Evolutionary conservation across 2,329 filamentous ascomycete genomes (phyloP).

Genomic region (Alternaria atra): DNA sequence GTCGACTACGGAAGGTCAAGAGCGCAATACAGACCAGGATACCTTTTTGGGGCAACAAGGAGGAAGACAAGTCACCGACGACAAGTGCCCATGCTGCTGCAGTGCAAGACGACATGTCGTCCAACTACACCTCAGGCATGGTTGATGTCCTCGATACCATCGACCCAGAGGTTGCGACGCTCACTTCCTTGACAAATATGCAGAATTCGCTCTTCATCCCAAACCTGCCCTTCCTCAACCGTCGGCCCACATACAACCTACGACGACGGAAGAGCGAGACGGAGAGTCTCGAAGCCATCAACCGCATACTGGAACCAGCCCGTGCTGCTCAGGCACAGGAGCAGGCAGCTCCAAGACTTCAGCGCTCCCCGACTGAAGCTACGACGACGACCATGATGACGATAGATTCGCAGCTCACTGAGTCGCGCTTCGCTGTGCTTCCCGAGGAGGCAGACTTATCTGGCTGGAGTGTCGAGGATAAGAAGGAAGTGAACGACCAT

Average conservation of each 20-base stretch:
- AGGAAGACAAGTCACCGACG: slow-evolving; percentile 17
- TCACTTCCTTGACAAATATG: slow-evolving; percentile 86
- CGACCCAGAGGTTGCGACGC: slow-evolving; percentile 82
- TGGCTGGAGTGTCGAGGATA: slow-evolving; percentile 78
- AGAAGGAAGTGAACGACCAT: slow-evolving; percentile 81
- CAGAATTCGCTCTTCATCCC: slow-evolving; percentile 90
- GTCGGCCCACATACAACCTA: slow-evolving; percentile 79
- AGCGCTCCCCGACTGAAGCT: slow-evolving; percentile 35
- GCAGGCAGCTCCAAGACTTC: slow-evolving; percentile 33
- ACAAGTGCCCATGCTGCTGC: not conserved
- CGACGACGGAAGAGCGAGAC: slow-evolving; percentile 59
- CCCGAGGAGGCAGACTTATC: slow-evolving; percentile 76
- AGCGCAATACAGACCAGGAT: slow-evolving; percentile 40
- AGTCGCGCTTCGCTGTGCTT: slow-evolving; percentile 79
- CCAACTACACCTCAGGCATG: slow-evolving; percentile 67
- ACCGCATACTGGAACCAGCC: slow-evolving; percentile 35
- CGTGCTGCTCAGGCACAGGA: slow-evolving; percentile 27
- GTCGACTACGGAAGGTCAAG: slow-evolving; percentile 40
- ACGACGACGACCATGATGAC: slow-evolving; percentile 59
- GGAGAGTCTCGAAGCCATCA: slow-evolving; percentile 44
- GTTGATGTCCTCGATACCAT: slow-evolving; percentile 75
- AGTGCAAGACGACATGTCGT: slow-evolving; percentile 15
- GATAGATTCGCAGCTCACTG: slow-evolving; percentile 73
- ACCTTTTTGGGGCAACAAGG: slow-evolving; percentile 37
- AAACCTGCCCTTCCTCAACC: slow-evolving; percentile 80